Evolutionary conservation across 805 yeast species (phyloP).

Genomic region (Wickerhamomyces ciferrii): DNA sequence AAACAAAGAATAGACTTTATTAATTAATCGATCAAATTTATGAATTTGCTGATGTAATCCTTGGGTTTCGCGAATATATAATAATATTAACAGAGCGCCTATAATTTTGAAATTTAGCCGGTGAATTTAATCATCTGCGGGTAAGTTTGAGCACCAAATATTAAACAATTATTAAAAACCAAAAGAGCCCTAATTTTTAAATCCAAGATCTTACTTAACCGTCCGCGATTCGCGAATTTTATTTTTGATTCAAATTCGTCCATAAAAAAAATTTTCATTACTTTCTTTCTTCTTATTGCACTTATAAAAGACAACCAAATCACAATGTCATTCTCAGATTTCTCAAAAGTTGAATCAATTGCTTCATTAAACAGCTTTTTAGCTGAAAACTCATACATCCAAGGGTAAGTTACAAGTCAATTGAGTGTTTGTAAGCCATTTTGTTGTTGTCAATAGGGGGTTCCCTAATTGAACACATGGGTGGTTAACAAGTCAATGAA

Average conservation of each 20-base stretch:
- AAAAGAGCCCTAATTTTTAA: slow-evolving; percentile 1
- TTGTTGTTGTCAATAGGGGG: background rate
- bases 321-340: slow-evolving; percentile 72
- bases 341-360: slow-evolving; percentile 72
- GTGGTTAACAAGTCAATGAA: background rate
- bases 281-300: background rate
- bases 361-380: slow-evolving; percentile 76
- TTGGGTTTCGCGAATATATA: too few species aligned
- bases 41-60: background rate
- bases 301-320: background rate
- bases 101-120: too few species aligned
- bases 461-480: background rate
- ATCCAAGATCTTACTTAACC: background rate
- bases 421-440: background rate
- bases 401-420: slow-evolving; percentile 67
- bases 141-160: too few species aligned
- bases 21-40: too few species aligned
- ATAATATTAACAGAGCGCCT: too few species aligned
- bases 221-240: background rate
- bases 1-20: too few species aligned
- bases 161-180: too few species aligned
- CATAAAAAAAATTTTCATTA: background rate
- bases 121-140: too few species aligned
- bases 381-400: slow-evolving; percentile 90
- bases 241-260: background rate